phyloP scores from a whole-genome alignment of 2,329 filamentous ascomycete genomes.

The Aureobasidium sp. region DNA sequence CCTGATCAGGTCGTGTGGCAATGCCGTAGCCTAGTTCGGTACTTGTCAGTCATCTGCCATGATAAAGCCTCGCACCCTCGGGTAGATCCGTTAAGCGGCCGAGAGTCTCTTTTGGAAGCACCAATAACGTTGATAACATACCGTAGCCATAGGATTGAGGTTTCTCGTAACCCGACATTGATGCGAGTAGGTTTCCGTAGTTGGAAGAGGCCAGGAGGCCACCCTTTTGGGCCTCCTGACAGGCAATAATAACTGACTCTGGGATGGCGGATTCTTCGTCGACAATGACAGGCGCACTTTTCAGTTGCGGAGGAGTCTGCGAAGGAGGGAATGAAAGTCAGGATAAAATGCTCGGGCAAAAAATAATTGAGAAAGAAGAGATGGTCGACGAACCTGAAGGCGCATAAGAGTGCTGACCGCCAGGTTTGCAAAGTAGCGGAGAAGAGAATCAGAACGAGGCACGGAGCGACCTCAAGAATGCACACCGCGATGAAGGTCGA shows the following conservation, averaged over 20 bases:
- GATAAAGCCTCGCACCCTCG: conserved; percentile 28
- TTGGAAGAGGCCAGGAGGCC: conserved; percentile 47
- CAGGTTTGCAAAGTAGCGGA: conserved; percentile 24
- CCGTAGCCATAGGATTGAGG: conserved; percentile 63
- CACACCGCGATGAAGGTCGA: conserved; percentile 25
- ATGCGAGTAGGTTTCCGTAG: conserved; percentile 43
- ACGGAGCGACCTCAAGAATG: conserved; percentile 22
- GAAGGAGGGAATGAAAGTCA: conserved; percentile 2
- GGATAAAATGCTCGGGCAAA: conserved; percentile 16
- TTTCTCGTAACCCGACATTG: conserved; percentile 80
- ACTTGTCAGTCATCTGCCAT: conserved; percentile 39
- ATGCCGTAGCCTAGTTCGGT: conserved; percentile 49
- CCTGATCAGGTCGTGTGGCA: conserved; percentile 54
- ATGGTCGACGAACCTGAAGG: conserved; percentile 27
- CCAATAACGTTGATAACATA: conserved; percentile 53
- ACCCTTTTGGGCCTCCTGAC: conserved; percentile 37
- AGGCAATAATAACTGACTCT: conserved; percentile 25
- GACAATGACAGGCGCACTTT: conserved; percentile 24
- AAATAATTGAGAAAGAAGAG: conserved; percentile 7
- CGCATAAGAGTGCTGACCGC: conserved; percentile 28
- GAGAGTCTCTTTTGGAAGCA: conserved; percentile 1
- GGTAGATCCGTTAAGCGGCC: conserved; percentile 20
- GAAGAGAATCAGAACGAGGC: conserved; percentile 10
- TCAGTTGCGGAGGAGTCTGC: conserved; percentile 15
- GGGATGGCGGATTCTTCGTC: conserved; percentile 31